A percentile compares a stretch with the other conserved stretches of the same genome.
Evolutionary conservation across 129 eudicot genomes (phyloP).

Genomic region (Artemisia argyi): DNA sequence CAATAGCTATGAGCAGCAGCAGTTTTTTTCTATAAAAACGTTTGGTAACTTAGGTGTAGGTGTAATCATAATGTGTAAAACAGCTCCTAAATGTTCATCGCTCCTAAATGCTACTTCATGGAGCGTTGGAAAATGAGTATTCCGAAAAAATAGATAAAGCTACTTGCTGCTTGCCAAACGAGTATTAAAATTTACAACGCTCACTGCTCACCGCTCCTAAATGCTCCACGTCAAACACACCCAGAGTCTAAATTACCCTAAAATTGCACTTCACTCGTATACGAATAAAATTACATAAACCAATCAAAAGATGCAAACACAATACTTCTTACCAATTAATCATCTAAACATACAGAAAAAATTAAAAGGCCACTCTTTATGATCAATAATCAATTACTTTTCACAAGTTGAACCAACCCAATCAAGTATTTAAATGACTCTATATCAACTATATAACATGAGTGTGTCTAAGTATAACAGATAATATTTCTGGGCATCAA

Average conservation of each 20-base stretch:
- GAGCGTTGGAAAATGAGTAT: too few species aligned
- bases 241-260: neutral
- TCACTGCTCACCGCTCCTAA: too few species aligned
- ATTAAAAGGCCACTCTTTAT: conserved; percentile 1
- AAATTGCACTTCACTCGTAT: neutral
- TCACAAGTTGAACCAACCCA: conserved; percentile 24
- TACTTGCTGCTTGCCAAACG: too few species aligned
- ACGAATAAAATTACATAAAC: neutral
- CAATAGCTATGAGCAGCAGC: too few species aligned
- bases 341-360: conserved; percentile 17
- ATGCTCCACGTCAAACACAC: too few species aligned
- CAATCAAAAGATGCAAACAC: conserved; percentile 1
- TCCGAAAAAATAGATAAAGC: too few species aligned
- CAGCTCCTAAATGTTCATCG: too few species aligned
- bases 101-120: too few species aligned
- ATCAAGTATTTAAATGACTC: conserved; percentile 3
- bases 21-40: too few species aligned
- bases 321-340: conserved; percentile 8
- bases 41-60: too few species aligned
- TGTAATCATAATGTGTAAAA: too few species aligned
- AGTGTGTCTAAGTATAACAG: conserved; percentile 5
- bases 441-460: conserved; percentile 29
- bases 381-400: conserved; percentile 16
- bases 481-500: conserved; percentile 21
- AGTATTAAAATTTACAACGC: too few species aligned